Evolutionary conservation across 1,284 basidiomycete species (phyloP).

Genomic region (Cystobasidium pallidum): DNA sequence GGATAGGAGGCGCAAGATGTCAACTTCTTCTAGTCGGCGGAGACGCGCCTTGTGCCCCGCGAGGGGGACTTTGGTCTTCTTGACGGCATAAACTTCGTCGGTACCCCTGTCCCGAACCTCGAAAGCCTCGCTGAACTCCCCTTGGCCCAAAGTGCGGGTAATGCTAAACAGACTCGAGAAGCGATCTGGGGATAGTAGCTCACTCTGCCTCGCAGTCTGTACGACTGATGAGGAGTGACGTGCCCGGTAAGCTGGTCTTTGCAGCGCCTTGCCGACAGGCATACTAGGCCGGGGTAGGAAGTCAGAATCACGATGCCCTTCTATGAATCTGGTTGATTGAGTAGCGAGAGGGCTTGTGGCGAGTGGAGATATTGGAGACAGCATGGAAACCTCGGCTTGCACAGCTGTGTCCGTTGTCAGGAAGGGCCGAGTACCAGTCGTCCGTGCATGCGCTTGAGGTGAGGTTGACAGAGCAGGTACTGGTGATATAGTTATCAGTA

Average conservation of each 20-base stretch:
- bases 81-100: conserved; percentile 78
- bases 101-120: conserved; percentile 74
- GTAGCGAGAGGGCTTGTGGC: conserved; percentile 18
- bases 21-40: conserved; percentile 91
- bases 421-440: neutral
- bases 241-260: conserved; percentile 36
- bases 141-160: conserved; percentile 81
- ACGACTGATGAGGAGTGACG: conserved; percentile 51
- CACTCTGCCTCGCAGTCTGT: conserved; percentile 47
- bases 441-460: neutral
- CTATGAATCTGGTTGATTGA: conserved; percentile 1
- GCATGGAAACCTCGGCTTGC: conserved; percentile 6
- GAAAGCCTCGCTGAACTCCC: conserved; percentile 92
- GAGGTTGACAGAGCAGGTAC: conserved; percentile 27
- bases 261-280: conserved; percentile 4
- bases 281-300: conserved; percentile 21
- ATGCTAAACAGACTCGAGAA: conserved; percentile 80
- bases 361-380: conserved; percentile 36
- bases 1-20: conserved; percentile 78
- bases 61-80: conserved; percentile 86
- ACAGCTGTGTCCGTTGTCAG: neutral
- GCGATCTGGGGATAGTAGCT: conserved; percentile 54
- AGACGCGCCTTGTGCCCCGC: conserved; percentile 85
- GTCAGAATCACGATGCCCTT: neutral
- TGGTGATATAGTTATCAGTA: neutral